phyloP scores from a whole-genome alignment of 148 eudicot species.

The Talinum fruticosum region DNA sequence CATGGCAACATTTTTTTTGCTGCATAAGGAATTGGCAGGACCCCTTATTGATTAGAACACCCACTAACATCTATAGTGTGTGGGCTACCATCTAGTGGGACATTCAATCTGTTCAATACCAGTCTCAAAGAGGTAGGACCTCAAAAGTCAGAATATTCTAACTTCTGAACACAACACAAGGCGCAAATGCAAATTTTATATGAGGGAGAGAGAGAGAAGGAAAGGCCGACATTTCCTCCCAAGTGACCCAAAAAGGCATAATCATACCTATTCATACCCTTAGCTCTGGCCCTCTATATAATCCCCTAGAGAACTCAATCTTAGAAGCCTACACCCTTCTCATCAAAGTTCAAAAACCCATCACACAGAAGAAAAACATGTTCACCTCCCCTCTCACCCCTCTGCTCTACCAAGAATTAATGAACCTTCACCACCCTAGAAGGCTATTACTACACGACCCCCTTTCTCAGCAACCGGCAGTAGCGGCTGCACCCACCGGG shows the following conservation, averaged over 20 bases:
- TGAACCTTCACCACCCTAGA: conserved; percentile 52
- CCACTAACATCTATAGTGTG: conserved; percentile 29
- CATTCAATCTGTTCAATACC: conserved; percentile 15
- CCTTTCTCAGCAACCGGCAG: conserved; percentile 23
- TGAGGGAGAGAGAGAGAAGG: background rate
- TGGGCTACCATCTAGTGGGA: conserved; percentile 20
- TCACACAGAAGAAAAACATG: conserved; percentile 36
- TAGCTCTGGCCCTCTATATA: conserved; percentile 23
- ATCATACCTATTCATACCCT: background rate
- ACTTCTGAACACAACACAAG: background rate
- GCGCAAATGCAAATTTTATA: background rate
- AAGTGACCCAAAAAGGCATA: conserved; percentile 2
- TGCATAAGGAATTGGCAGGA: conserved; percentile 33
- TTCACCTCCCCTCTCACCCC: conserved; percentile 37
- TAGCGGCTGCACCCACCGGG: conserved; percentile 28
- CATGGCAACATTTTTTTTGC: conserved; percentile 23
- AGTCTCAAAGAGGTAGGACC: background rate
- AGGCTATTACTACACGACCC: conserved; percentile 48
- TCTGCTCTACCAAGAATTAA: conserved; percentile 39
- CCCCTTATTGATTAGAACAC: conserved; percentile 36
- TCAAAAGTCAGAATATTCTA: conserved; percentile 3
- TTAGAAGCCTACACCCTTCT: conserved; percentile 4
- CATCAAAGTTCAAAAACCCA: conserved; percentile 11
- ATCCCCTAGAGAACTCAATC: conserved; percentile 6
- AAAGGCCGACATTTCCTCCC: conserved; percentile 9